These are phyloP conservation scores for Pleoardoris graminearum DNA, from an alignment of 2,329 filamentous ascomycete genomes.

Conservation along the genomic window DNA sequence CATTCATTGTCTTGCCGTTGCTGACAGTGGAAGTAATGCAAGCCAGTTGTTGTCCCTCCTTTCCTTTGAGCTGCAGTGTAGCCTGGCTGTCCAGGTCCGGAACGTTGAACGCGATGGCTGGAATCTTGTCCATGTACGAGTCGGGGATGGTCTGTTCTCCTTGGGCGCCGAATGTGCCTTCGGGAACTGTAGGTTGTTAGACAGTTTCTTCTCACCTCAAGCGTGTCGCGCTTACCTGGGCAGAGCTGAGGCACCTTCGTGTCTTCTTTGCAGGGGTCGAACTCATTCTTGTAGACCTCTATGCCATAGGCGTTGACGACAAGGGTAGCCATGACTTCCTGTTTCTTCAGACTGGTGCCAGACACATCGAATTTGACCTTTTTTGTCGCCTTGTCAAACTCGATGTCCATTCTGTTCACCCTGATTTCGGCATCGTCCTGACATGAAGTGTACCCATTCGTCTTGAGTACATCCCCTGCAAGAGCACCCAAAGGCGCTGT, in stretches of 20 bases:
- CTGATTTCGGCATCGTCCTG: conserved; percentile 61
- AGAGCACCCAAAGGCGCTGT: conserved; percentile 55
- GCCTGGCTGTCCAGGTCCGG: conserved; percentile 89
- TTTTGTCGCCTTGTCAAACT: conserved; percentile 75
- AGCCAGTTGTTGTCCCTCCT: conserved; percentile 67
- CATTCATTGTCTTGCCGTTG: conserved; percentile 81
- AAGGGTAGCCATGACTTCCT: conserved; percentile 79
- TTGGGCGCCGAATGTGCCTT: conserved; percentile 71
- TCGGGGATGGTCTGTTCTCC: conserved; percentile 74
- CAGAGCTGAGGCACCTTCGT: conserved; percentile 77
- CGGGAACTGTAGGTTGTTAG: conserved; percentile 62
- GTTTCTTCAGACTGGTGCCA: conserved; percentile 71
- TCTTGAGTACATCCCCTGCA: conserved; percentile 74
- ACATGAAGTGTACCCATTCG: conserved; percentile 79
- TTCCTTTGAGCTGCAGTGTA: conserved; percentile 71
- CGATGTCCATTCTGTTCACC: conserved; percentile 74
- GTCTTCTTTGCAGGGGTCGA: conserved; percentile 75
- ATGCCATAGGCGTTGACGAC: conserved; percentile 83
- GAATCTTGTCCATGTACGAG: conserved; percentile 73
- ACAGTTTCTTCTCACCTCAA: not conserved
- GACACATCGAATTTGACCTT: conserved; percentile 79
- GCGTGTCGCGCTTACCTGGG: conserved; percentile 63
- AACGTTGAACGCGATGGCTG: conserved; percentile 83
- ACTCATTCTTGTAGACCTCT: conserved; percentile 74
- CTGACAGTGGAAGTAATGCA: conserved; percentile 81